Conservation (phyloP, 2,329 filamentous ascomycete species). For the Neofusicoccum umdonicola region DNA sequence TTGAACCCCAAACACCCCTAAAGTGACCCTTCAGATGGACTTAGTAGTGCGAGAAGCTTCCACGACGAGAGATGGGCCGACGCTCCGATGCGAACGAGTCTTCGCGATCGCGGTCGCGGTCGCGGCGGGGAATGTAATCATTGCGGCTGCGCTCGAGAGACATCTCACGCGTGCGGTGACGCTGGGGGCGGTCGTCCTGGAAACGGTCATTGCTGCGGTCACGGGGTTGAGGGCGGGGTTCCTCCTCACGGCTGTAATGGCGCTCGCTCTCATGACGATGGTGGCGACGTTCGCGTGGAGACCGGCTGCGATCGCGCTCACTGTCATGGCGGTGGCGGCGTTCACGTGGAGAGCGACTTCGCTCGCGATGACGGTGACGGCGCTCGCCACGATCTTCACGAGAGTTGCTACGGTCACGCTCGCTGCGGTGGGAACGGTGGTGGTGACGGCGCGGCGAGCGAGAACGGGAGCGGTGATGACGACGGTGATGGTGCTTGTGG, state of each 20-base stretch:
- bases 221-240: neutral
- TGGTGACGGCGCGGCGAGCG: neutral
- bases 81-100: neutral
- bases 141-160: no score
- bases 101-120: neutral
- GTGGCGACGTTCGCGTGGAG: neutral
- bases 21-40: neutral
- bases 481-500: constrained; percentile 4
- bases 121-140: neutral
- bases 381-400: neutral
- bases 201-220: neutral
- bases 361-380: neutral
- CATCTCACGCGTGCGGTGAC: neutral
- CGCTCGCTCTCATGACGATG: neutral
- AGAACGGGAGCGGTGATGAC: neutral
- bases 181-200: neutral
- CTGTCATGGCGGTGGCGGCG: no score
- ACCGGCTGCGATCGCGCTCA: neutral
- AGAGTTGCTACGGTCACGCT: constrained; percentile 3
- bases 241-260: neutral
- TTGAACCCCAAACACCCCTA: neutral
- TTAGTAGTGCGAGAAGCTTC: neutral
- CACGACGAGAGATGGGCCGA: neutral
- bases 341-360: no score
- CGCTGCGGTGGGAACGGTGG: neutral